These are phyloP conservation scores for Saccharomyces uvarum DNA, from an alignment of 1,139 yeast genomes.

Conservation along the genomic window DNA sequence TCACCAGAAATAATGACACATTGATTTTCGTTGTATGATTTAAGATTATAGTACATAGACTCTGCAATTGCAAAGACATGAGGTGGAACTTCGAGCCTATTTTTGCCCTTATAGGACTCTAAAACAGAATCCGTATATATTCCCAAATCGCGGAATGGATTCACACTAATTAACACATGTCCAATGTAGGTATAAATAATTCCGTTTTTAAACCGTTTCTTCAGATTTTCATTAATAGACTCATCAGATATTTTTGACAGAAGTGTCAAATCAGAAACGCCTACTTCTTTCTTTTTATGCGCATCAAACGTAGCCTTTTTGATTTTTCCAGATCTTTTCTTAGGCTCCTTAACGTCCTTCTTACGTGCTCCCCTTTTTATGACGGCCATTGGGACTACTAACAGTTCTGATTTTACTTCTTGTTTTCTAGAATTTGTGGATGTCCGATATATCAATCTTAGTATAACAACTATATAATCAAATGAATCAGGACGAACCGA, in stretches of 20 bases:
- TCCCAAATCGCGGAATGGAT: conserved; percentile 94
- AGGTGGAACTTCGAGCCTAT: conserved; percentile 95
- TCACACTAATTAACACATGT: conserved; percentile 86
- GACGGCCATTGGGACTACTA: conserved; percentile 48
- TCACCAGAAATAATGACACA: conserved; percentile 98
- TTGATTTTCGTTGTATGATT: conserved; percentile 89
- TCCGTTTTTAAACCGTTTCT: conserved; percentile 81
- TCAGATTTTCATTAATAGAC: conserved; percentile 83
- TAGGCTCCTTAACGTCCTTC: conserved; percentile 46
- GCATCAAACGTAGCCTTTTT: conserved; percentile 90
- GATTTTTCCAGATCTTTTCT: conserved; percentile 48
- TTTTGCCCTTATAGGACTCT: conserved; percentile 78
- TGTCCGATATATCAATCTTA: background rate
- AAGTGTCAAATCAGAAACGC: conserved; percentile 89
- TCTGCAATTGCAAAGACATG: conserved; percentile 98
- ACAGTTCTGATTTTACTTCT: background rate
- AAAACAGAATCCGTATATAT: conserved; percentile 78
- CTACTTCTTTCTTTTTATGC: conserved; percentile 88
- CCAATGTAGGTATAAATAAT: conserved; percentile 86
- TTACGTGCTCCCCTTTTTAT: conserved; percentile 68
- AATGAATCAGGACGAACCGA: background rate
- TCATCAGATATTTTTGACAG: conserved; percentile 85
- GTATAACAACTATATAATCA: background rate
- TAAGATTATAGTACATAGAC: conserved; percentile 90
- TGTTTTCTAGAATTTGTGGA: background rate